Evolutionary conservation across 257 asterid genomes (phyloP).

Genomic region (Ligustrum vulgare): DNA sequence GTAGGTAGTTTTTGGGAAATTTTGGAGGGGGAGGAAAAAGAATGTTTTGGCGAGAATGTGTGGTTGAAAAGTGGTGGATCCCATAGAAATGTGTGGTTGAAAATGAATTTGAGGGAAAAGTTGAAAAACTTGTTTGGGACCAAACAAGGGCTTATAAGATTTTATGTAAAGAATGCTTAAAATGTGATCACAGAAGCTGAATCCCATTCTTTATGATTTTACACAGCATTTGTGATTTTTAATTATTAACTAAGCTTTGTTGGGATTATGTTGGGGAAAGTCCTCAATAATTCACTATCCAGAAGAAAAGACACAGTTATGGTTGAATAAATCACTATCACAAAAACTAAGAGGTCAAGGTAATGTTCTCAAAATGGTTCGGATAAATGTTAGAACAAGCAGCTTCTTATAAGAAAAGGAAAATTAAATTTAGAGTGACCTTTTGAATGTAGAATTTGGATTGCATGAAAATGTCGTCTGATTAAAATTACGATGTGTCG

Average conservation of each 20-base stretch:
- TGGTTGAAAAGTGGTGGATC: too few species aligned
- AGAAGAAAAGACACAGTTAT: not conserved
- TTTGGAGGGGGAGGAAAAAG: too few species aligned
- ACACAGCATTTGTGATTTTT: not conserved
- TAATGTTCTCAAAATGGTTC: slow-evolving; percentile 10
- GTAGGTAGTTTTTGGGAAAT: too few species aligned
- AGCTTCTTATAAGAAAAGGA: slow-evolving; percentile 1
- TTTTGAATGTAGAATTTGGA: not conserved
- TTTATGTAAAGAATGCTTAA: not conserved
- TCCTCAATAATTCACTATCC: not conserved
- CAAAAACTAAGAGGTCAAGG: not conserved
- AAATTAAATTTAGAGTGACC: not conserved
- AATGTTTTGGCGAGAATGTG: too few species aligned
- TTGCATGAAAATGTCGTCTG: not conserved
- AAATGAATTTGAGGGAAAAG: too few species aligned
- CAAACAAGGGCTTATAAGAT: not conserved
- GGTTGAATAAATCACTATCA: not conserved
- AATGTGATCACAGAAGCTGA: not conserved
- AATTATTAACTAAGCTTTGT: not conserved
- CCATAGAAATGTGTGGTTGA: too few species aligned
- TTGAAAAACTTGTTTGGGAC: too few species aligned
- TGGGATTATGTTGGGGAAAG: not conserved
- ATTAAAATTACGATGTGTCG: not conserved
- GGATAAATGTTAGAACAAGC: not conserved
- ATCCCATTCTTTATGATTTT: not conserved